Evolutionary conservation across 2,329 filamentous ascomycete species (phyloP).

Genomic region (Albophoma yamanashiensis): DNA sequence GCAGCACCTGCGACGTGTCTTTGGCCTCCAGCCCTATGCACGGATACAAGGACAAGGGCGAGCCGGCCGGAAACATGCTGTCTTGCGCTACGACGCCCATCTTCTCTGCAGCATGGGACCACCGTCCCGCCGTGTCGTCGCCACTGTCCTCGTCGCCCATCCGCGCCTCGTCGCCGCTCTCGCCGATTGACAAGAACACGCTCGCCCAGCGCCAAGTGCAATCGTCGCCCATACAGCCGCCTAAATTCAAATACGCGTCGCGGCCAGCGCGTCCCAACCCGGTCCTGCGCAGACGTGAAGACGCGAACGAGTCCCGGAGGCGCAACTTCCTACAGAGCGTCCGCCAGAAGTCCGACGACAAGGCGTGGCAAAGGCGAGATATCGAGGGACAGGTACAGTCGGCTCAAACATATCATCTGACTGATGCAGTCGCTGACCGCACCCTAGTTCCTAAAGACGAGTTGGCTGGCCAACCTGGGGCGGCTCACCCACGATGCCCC

Average conservation of each 20-base stretch:
- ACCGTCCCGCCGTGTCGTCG: constrained; percentile 39
- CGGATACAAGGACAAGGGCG: constrained; percentile 18
- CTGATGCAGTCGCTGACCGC: neutral
- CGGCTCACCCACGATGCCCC: constrained; percentile 24
- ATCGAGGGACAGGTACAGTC: constrained; percentile 42
- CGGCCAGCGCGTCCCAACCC: constrained; percentile 53
- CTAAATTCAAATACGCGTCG: constrained; percentile 39
- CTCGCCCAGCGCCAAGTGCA: constrained; percentile 29
- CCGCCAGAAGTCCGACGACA: constrained; percentile 48
- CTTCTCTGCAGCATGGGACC: constrained; percentile 31
- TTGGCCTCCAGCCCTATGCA: constrained; percentile 14
- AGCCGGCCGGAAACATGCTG: constrained; percentile 23
- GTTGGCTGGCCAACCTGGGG: constrained; percentile 19
- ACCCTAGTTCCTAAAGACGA: constrained; percentile 23
- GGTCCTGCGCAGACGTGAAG: constrained; percentile 48
- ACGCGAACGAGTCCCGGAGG: constrained; percentile 51
- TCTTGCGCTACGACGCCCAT: constrained; percentile 31
- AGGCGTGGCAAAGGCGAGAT: constrained; percentile 47
- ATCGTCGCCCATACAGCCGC: constrained; percentile 31
- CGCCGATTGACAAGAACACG: constrained; percentile 30
- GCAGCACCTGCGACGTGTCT: neutral
- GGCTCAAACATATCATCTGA: neutral
- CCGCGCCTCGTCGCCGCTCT: constrained; percentile 38
- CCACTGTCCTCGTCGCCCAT: constrained; percentile 50
- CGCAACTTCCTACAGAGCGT: constrained; percentile 61